Evolutionary conservation across 2,329 filamentous ascomycete species (phyloP).

Genomic region (Fusarium agapanthi): DNA sequence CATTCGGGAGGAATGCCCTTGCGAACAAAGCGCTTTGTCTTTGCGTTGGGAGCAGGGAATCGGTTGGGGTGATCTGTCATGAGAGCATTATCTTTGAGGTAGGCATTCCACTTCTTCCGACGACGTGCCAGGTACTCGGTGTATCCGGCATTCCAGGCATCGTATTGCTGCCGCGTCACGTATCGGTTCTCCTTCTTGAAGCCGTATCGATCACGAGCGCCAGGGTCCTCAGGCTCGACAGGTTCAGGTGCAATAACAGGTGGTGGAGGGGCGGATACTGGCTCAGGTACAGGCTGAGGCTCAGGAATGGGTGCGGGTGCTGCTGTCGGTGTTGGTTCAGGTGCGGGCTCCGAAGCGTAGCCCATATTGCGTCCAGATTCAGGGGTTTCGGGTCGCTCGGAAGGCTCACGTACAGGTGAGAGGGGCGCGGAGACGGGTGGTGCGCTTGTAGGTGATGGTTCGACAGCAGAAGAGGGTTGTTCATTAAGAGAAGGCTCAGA

Average conservation of each 20-base stretch:
- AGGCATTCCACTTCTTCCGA: conserved; percentile 80
- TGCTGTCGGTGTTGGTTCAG: conserved; percentile 30
- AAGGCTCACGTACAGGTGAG: conserved; percentile 20
- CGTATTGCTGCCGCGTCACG: conserved; percentile 79
- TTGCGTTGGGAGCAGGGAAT: conserved; percentile 82
- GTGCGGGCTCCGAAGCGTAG: conserved; percentile 12
- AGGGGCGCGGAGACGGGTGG: conserved; percentile 22
- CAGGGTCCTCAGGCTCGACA: conserved; percentile 57
- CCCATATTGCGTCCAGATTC: conserved; percentile 16
- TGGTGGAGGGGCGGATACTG: conserved; percentile 35
- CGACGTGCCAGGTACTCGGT: conserved; percentile 77
- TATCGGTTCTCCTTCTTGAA: conserved; percentile 90
- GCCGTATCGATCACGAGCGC: conserved; percentile 81
- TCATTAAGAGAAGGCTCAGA: conserved; percentile 45
- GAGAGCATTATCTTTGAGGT: conserved; percentile 80
- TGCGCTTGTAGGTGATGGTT: conserved; percentile 1
- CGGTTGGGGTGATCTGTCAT: conserved; percentile 75
- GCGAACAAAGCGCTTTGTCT: conserved; percentile 88
- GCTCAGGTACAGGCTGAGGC: conserved; percentile 29
- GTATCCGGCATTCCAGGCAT: conserved; percentile 82
- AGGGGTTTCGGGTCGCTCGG: conserved; percentile 27
- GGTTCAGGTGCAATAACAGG: conserved; percentile 42
- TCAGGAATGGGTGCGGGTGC: conserved; percentile 39
- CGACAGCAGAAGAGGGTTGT: conserved; percentile 29
- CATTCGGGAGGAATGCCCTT: conserved; percentile 95